Conservation (phyloP, 108 stramenopile genomes). For the Nitzschia sp. region DNA sequence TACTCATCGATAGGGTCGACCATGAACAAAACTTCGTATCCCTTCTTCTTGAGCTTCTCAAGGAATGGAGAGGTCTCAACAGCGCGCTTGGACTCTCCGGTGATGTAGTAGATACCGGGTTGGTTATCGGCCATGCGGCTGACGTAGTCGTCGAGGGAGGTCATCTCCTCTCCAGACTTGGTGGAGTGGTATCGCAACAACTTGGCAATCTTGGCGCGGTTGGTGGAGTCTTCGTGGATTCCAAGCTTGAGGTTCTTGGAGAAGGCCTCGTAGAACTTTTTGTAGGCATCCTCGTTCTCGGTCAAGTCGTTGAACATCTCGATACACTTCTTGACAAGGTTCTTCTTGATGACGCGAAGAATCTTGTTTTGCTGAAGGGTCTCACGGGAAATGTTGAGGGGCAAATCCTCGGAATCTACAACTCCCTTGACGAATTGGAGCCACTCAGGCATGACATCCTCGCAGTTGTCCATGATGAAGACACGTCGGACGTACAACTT, state of each 20-base stretch:
- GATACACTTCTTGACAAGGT: conserved; percentile 99
- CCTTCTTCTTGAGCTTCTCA: conserved; percentile 99
- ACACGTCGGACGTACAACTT: conserved; percentile 99
- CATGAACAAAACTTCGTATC: conserved; percentile 99
- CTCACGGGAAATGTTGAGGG: conserved; percentile 99
- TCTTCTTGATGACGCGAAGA: conserved; percentile 99
- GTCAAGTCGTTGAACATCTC: conserved; percentile 99
- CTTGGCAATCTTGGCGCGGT: conserved; percentile 99
- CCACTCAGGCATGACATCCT: conserved; percentile 99
- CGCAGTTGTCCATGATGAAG: conserved; percentile 99
- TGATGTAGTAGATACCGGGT: conserved; percentile 99
- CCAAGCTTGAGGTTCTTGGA: conserved; percentile 99
- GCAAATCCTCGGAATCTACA: conserved; percentile 99
- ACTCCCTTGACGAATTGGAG: conserved; percentile 98
- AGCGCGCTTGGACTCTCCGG: conserved; percentile 98
- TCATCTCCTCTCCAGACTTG: conserved; percentile 99
- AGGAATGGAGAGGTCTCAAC: conserved; percentile 99
- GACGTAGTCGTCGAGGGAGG: conserved; percentile 98
- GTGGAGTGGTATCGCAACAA: conserved; percentile 98
- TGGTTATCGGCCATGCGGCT: conserved; percentile 97
- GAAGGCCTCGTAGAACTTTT: conserved; percentile 99
- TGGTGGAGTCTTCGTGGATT: conserved; percentile 99
- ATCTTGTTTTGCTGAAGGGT: conserved; percentile 99
- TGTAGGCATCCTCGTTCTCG: conserved; percentile 99
- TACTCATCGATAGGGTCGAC: conserved; percentile 99